phyloP scores from a whole-genome alignment of 176 grass and related monocot species.

The Eleusine indica region DNA sequence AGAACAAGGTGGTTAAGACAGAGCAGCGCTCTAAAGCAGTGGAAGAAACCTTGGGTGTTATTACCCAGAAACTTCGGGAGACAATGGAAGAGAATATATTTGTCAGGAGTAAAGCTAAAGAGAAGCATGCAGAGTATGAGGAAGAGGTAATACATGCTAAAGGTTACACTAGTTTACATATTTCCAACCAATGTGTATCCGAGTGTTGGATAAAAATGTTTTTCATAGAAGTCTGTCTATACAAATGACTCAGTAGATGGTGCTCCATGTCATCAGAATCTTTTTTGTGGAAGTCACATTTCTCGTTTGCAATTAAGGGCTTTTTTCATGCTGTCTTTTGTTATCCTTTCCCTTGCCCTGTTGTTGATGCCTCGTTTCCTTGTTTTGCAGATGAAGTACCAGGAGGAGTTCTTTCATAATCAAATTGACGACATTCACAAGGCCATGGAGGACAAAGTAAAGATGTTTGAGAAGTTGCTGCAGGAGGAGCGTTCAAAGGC shows the following conservation, averaged over 20 bases:
- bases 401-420: slow-evolving; percentile 70
- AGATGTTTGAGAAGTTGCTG: slow-evolving; percentile 54
- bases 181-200: neutral
- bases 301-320: neutral
- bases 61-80: slow-evolving; percentile 61
- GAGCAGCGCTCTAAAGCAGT: slow-evolving; percentile 65
- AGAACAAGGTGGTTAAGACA: slow-evolving; percentile 64
- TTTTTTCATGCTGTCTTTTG: neutral
- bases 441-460: slow-evolving; percentile 67
- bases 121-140: slow-evolving; percentile 71
- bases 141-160: slow-evolving; percentile 63
- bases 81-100: slow-evolving; percentile 53
- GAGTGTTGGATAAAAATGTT: neutral
- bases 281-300: neutral
- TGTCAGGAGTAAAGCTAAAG: slow-evolving; percentile 55
- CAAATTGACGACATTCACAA: slow-evolving; percentile 72
- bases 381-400: slow-evolving; percentile 69
- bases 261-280: neutral
- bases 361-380: slow-evolving; percentile 27
- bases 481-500: slow-evolving; percentile 71
- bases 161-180: slow-evolving; percentile 2
- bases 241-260: neutral
- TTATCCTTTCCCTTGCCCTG: neutral
- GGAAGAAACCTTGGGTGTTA: slow-evolving; percentile 50
- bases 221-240: neutral